Evolutionary conservation across 805 yeast genomes (phyloP).

Genomic region (Yamadazyma phyllophila): DNA sequence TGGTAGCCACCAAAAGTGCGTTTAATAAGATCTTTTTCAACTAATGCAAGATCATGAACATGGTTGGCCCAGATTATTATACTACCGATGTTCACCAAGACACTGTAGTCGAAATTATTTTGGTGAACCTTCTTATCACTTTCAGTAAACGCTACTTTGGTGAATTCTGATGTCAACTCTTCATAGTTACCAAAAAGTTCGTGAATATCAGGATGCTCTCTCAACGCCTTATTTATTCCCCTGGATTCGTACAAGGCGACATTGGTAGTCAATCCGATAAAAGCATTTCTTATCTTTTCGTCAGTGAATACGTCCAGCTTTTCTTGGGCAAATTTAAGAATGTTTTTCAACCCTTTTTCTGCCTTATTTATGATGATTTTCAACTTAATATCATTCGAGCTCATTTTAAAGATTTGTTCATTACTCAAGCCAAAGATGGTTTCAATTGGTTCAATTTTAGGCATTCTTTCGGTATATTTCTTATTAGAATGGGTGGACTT

Average conservation of each 20-base stretch:
- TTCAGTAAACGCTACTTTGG: slow-evolving; percentile 31
- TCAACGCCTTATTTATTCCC: slow-evolving; percentile 29
- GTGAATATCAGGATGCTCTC: slow-evolving; percentile 23
- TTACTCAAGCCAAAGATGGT: slow-evolving; percentile 39
- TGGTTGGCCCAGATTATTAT: slow-evolving; percentile 31
- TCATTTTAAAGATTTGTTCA: slow-evolving; percentile 31
- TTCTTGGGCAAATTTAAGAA: slow-evolving; percentile 7
- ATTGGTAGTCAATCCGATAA: slow-evolving; percentile 29
- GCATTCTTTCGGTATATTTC: slow-evolving; percentile 26
- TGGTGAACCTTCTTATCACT: slow-evolving; percentile 33
- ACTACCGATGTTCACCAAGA: slow-evolving; percentile 37
- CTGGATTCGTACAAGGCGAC: slow-evolving; percentile 36
- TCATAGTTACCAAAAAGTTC: slow-evolving; percentile 28
- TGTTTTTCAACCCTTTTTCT: slow-evolving; percentile 6
- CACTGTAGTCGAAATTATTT: slow-evolving; percentile 37
- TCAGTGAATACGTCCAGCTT: slow-evolving; percentile 8
- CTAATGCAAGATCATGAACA: slow-evolving; percentile 2
- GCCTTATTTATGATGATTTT: slow-evolving; percentile 35
- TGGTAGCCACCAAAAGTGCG: slow-evolving; percentile 35
- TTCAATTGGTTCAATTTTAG: slow-evolving; percentile 31
- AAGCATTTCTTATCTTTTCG: slow-evolving; percentile 15
- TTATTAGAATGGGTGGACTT: slow-evolving; percentile 19
- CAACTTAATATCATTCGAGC: slow-evolving; percentile 34
- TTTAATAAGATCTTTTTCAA: slow-evolving; percentile 6
- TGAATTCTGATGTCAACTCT: slow-evolving; percentile 32